Conservation (phyloP, 2,329 filamentous ascomycete genomes). For the Microdochium nivale region DNA sequence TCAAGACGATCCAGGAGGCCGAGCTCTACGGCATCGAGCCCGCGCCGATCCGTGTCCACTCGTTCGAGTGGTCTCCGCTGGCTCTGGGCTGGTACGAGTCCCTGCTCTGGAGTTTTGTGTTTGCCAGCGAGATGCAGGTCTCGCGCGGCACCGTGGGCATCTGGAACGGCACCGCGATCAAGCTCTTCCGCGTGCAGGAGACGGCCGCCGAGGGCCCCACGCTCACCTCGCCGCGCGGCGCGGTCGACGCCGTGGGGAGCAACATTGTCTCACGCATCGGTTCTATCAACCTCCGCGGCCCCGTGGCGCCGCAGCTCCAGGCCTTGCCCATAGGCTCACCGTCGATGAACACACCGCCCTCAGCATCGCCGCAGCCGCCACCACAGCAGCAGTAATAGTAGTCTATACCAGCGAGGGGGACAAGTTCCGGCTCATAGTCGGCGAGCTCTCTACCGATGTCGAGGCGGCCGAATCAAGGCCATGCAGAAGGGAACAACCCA, state of each 20-base stretch:
- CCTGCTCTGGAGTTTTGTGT: constrained; percentile 87
- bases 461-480: no score
- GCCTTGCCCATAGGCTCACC: neutral
- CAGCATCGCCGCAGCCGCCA: neutral
- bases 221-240: constrained; percentile 75
- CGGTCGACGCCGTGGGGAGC: constrained; percentile 87
- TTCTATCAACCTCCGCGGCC: constrained; percentile 62
- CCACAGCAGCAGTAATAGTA: neutral
- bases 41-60: constrained; percentile 67
- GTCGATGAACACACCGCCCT: neutral
- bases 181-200: constrained; percentile 84
- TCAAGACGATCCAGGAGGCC: constrained; percentile 49
- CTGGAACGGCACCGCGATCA: constrained; percentile 87
- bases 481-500: no score
- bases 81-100: constrained; percentile 95
- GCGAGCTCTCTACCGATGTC: no score
- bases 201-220: constrained; percentile 72
- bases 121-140: constrained; percentile 81
- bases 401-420: no score
- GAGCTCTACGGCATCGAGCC: constrained; percentile 67
- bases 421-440: no score
- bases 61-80: constrained; percentile 89
- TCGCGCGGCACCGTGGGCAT: constrained; percentile 81
- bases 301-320: constrained; percentile 10
- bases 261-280: constrained; percentile 84